Evolutionary conservation across 257 asterid species (phyloP), one percentile per base, ranked within the genome.

Genomic region (Nicotiana undulata): DNA sequence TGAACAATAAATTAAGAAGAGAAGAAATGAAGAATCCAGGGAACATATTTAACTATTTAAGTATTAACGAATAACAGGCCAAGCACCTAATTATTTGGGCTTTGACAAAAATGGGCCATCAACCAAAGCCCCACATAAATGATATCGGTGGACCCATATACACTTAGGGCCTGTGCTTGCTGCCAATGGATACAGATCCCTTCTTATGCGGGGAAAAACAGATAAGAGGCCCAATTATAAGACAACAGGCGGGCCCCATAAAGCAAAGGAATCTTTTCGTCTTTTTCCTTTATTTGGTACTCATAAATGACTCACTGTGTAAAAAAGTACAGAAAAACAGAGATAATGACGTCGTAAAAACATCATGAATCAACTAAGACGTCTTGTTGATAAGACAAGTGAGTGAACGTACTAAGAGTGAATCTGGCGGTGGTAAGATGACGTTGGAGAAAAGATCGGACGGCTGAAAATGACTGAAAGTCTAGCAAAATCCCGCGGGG

Each of bases 401-500:
- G 81, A 72, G 56, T 26, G 20, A 46, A 72, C 44, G 78, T 60
- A 78, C 24, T 53, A 24, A 26, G 40, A 24, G 72, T 59, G 13
- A 40, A 79, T 65, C 79, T 60, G 78, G 56, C 49, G 55, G 72
- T 80, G 32, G 29, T 11, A 26, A 58, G 76, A 63, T 84, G 87
- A 84, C 87, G 81, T 72, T 77, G 67, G 79, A 34, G 55, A 83
- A 83, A 56, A 37, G 72, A 83, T 80, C 65, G 4, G 88, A 83
- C 82, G 75, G 84, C 22, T 82, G 86, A 85, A 15, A 53, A 17
- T 18, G 83, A 80, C 85, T 37, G 53, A 49, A 3, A 37, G 4
- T 65, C 52, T 16, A 66, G 79, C 86, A 84, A 80, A 85, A 83
- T 64, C 97, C 97, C 94, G 93, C 97, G 94, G 85, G 87, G 20